These are phyloP conservation scores for Aureobasidium sp. DNA, from an alignment of 2,329 filamentous ascomycete genomes.

Conservation along the genomic window DNA sequence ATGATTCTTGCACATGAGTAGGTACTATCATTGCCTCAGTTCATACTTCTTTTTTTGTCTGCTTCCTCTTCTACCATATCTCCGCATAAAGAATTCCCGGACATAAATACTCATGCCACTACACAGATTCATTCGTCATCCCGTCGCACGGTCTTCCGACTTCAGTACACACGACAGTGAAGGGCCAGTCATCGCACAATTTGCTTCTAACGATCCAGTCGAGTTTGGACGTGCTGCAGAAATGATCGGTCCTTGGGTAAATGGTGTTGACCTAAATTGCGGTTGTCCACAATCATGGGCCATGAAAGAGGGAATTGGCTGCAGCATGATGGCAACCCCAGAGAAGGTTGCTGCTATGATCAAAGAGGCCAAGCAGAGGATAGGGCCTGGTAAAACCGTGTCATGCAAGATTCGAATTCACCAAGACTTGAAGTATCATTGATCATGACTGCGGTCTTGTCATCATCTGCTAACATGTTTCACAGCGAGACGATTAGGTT, in stretches of 20 bases:
- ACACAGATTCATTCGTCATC: constrained; percentile 20
- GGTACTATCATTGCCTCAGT: background rate
- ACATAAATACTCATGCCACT: background rate
- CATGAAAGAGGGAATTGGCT: constrained; percentile 57
- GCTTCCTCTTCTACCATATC: background rate
- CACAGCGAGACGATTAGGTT: constrained; percentile 45
- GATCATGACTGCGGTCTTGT: background rate
- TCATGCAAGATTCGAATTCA: constrained; percentile 65
- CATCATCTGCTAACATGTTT: background rate
- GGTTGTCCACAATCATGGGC: constrained; percentile 68
- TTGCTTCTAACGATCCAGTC: constrained; percentile 52
- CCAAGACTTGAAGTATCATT: constrained; percentile 47
- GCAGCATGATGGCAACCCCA: constrained; percentile 58
- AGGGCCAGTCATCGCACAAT: constrained; percentile 57
- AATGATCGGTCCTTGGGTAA: constrained; percentile 52
- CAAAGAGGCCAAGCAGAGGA: constrained; percentile 43
- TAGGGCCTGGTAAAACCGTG: constrained; percentile 47
- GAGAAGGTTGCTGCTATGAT: constrained; percentile 61
- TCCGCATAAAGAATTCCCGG: background rate
- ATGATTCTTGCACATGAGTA: constrained; percentile 44
- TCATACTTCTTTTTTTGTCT: background rate
- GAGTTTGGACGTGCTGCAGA: constrained; percentile 56
- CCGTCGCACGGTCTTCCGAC: constrained; percentile 46
- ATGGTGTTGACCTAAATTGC: constrained; percentile 63
- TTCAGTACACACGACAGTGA: constrained; percentile 45